phyloP scores from a whole-genome alignment of 306 rosid genomes.

The Castanospermum australe region DNA sequence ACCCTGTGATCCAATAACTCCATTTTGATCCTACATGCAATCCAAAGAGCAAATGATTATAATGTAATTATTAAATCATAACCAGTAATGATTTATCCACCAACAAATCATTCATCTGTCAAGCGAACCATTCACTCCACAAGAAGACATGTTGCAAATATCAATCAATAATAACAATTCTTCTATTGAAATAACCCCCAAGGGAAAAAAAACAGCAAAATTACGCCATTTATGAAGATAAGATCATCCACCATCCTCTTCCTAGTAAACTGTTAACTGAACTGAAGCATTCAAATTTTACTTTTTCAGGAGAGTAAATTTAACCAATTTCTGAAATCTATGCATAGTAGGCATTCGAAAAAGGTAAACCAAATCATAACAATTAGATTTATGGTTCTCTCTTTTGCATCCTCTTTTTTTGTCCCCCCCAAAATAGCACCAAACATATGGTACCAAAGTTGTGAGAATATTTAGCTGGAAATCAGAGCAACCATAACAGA shows the following conservation, averaged over 20 bases:
- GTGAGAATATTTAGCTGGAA: background rate
- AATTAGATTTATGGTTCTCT: background rate
- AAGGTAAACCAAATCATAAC: slow-evolving; percentile 17
- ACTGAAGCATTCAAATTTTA: slow-evolving; percentile 4
- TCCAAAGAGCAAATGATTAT: slow-evolving; percentile 15
- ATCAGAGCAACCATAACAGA: background rate
- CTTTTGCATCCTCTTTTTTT: background rate
- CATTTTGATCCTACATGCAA: slow-evolving; percentile 51
- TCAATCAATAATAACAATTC: background rate
- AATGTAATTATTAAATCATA: slow-evolving; percentile 8
- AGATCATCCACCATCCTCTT: background rate
- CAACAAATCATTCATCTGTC: background rate
- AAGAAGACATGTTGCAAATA: background rate
- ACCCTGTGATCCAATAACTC: slow-evolving; percentile 27
- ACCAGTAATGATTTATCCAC: background rate
- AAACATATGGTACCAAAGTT: slow-evolving; percentile 1
- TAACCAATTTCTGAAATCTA: background rate
- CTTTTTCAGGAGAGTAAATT: background rate
- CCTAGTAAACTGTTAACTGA: background rate
- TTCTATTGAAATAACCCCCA: background rate
- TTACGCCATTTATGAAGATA: background rate
- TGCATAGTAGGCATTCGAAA: slow-evolving; percentile 7
- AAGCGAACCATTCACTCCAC: background rate
- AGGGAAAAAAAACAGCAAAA: background rate
- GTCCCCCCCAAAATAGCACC: background rate